Conservation (phyloP, 257 asterid species). For the Solanum infundibuliforme region DNA sequence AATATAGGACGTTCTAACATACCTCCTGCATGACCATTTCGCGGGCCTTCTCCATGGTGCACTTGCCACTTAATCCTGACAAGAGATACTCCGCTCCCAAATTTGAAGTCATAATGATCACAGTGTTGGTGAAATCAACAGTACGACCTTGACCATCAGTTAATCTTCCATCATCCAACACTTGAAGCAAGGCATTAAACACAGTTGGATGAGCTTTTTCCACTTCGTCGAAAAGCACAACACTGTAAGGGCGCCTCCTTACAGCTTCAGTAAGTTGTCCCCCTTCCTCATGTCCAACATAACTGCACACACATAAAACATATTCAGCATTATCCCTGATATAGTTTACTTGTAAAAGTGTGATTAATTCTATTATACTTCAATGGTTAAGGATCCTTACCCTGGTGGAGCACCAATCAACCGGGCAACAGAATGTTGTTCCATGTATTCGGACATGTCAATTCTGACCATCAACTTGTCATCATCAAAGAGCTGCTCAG, state of each 20-base stretch:
- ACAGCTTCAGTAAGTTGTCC: conserved; percentile 88
- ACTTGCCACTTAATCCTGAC: conserved; percentile 57
- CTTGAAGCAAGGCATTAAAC: conserved; percentile 76
- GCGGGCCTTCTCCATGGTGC: conserved; percentile 61
- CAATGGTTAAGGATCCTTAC: conserved; percentile 20
- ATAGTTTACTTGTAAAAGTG: not conserved
- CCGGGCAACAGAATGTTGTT: conserved; percentile 86
- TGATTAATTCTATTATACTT: no score
- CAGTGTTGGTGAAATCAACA: conserved; percentile 68
- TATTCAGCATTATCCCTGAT: no score
- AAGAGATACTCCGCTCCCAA: conserved; percentile 73
- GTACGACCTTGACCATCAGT: conserved; percentile 94
- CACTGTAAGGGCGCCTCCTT: conserved; percentile 84
- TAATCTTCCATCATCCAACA: conserved; percentile 75
- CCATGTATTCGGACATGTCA: conserved; percentile 96
- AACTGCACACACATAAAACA: conserved; percentile 12
- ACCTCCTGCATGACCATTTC: conserved; percentile 91
- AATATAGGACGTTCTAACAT: not conserved
- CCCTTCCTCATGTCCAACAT: conserved; percentile 94
- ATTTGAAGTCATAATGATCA: conserved; percentile 87
- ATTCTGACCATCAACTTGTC: conserved; percentile 69
- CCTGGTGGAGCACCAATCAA: conserved; percentile 97
- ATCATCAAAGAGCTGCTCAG: conserved; percentile 81
- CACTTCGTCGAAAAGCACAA: conserved; percentile 76
- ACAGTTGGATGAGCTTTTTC: conserved; percentile 79